These are phyloP conservation scores for Debaryomyces fabryi DNA, from an alignment of 1,139 yeast genomes.

Conservation along the genomic window DNA sequence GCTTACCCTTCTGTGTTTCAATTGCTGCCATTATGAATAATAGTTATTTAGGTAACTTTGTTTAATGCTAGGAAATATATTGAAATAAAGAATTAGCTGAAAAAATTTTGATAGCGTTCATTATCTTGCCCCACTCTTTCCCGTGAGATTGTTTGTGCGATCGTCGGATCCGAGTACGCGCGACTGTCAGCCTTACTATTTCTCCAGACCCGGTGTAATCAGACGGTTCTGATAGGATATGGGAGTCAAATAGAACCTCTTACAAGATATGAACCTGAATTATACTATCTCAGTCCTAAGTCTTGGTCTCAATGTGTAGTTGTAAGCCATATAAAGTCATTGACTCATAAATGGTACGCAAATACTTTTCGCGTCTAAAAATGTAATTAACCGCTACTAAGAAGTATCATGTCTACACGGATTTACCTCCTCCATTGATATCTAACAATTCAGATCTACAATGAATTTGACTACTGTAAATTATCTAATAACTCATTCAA, in stretches of 20 bases:
- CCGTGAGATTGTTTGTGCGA: neutral
- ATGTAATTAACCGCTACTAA: no score
- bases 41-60: neutral
- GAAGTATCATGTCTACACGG: no score
- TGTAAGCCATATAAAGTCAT: neutral
- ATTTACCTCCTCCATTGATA: neutral
- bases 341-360: neutral
- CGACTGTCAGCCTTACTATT: neutral
- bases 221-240: neutral
- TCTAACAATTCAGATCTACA: no score
- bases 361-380: neutral
- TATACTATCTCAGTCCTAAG: neutral
- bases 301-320: neutral
- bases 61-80: neutral
- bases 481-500: no score
- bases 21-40: slow-evolving; percentile 2
- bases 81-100: neutral
- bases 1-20: slow-evolving; percentile 5
- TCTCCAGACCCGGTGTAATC: neutral
- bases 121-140: neutral
- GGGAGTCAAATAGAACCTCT: neutral
- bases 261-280: neutral
- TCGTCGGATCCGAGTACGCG: neutral
- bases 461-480: no score
- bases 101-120: slow-evolving; percentile 1